A percentile compares a stretch with the other conserved stretches of the same genome.
Evolutionary conservation across 2,329 filamentous ascomycete genomes (phyloP).

Genomic region (Pseudogymnoascus sp.): DNA sequence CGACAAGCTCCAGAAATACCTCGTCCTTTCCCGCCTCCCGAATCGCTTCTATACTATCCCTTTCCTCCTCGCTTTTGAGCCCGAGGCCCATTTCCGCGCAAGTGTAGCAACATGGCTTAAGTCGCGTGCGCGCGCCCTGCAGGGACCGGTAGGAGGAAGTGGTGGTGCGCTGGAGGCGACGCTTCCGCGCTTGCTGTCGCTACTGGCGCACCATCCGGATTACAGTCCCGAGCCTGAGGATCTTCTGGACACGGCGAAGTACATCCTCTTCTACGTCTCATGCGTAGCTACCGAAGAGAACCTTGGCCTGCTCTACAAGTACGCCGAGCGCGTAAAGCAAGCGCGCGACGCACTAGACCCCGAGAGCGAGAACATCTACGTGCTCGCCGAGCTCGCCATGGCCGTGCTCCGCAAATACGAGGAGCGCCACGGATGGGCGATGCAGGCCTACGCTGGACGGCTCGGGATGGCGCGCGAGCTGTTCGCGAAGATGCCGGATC

Average conservation of each 20-base stretch:
- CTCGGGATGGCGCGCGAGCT: constrained; percentile 71
- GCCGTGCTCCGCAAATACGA: constrained; percentile 76
- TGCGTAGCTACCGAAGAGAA: constrained; percentile 80
- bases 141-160: constrained; percentile 15
- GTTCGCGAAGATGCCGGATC: constrained; percentile 66
- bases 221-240: constrained; percentile 60
- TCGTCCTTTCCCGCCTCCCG: constrained; percentile 62
- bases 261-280: constrained; percentile 81
- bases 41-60: constrained; percentile 80
- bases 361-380: constrained; percentile 67
- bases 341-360: constrained; percentile 70
- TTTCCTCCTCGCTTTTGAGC: constrained; percentile 89
- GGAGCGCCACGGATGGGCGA: constrained; percentile 74
- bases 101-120: constrained; percentile 82
- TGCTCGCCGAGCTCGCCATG: constrained; percentile 80
- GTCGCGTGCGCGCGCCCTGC: constrained; percentile 59
- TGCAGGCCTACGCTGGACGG: constrained; percentile 76
- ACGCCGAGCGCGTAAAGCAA: constrained; percentile 88
- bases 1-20: constrained; percentile 81
- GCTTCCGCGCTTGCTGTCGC: constrained; percentile 73
- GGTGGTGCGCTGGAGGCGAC: constrained; percentile 60
- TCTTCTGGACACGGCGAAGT: constrained; percentile 73
- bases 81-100: constrained; percentile 60
- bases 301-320: constrained; percentile 78
- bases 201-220: constrained; percentile 91